Evolutionary conservation across 1,139 yeast species (phyloP).

Genomic region (Geotrichum klebahnii): DNA sequence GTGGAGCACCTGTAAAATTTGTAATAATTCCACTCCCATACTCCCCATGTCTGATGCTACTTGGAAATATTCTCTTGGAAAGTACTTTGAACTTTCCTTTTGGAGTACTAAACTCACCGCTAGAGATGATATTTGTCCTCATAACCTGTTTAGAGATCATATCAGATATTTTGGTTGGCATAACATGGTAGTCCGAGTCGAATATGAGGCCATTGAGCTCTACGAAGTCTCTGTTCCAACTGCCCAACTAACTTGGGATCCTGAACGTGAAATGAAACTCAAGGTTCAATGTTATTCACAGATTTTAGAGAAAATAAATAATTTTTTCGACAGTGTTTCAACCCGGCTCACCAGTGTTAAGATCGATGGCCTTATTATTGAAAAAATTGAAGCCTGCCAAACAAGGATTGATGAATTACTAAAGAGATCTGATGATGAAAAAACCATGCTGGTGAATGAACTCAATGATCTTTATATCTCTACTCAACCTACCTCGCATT

Average conservation of each 20-base stretch:
- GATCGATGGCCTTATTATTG: slow-evolving; percentile 68
- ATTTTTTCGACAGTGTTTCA: slow-evolving; percentile 70
- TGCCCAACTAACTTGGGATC: slow-evolving; percentile 65
- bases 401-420: slow-evolving; percentile 57
- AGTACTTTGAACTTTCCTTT: slow-evolving; percentile 78
- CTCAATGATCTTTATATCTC: slow-evolving; percentile 53
- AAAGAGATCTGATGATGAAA: slow-evolving; percentile 51
- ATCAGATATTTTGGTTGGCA: slow-evolving; percentile 80
- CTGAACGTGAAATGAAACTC: slow-evolving; percentile 63
- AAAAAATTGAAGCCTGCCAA: slow-evolving; percentile 66
- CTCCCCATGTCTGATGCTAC: slow-evolving; percentile 84
- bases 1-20: slow-evolving; percentile 88
- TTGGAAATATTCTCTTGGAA: slow-evolving; percentile 89
- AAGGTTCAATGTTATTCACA: slow-evolving; percentile 60
- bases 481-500: slow-evolving; percentile 60
- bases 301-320: slow-evolving; percentile 51
- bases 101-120: slow-evolving; percentile 55
- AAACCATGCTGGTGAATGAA: slow-evolving; percentile 43
- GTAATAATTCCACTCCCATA: slow-evolving; percentile 73
- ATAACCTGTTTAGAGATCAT: slow-evolving; percentile 76
- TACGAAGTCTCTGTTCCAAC: slow-evolving; percentile 78
- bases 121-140: slow-evolving; percentile 61
- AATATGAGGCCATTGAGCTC: slow-evolving; percentile 67
- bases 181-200: slow-evolving; percentile 74
- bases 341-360: slow-evolving; percentile 72